These are phyloP conservation scores for Solanum arcanum DNA, from an alignment of 257 asterid species.

Conservation along the genomic window DNA sequence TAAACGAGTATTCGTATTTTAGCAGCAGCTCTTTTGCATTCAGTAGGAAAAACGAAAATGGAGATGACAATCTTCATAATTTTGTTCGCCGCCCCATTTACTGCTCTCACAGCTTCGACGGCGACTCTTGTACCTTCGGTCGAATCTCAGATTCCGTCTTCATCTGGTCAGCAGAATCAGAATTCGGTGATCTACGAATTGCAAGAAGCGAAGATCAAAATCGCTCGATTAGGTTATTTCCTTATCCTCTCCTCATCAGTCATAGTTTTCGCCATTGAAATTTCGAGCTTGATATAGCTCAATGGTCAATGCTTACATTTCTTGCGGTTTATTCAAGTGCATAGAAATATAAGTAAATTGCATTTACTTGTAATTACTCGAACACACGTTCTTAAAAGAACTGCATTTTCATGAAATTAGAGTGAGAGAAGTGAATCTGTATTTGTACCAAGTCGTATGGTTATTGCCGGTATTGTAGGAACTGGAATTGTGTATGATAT, in stretches of 20 bases:
- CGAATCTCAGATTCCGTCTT: slow-evolving; percentile 15
- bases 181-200: slow-evolving; percentile 25
- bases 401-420: background rate
- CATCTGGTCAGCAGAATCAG: slow-evolving; percentile 10
- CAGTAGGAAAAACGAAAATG: background rate
- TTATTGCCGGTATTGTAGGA: background rate
- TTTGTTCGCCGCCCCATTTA: slow-evolving; percentile 19
- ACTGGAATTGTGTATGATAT: background rate
- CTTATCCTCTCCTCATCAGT: background rate
- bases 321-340: background rate
- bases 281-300: background rate
- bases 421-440: background rate
- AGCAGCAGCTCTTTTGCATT: background rate
- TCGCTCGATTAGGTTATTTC: slow-evolving; percentile 59
- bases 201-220: slow-evolving; percentile 47
- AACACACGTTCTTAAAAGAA: background rate
- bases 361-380: background rate
- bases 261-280: background rate
- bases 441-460: background rate
- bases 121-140: slow-evolving; percentile 19
- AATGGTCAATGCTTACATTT: background rate
- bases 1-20: background rate
- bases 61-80: slow-evolving; percentile 26
- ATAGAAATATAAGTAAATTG: background rate
- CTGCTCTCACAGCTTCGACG: slow-evolving; percentile 5